A percentile compares a stretch with the other conserved stretches of the same genome.
These are phyloP conservation scores for Solanum rostratum DNA, from an alignment of 257 asterid genomes.

Conservation along the genomic window DNA sequence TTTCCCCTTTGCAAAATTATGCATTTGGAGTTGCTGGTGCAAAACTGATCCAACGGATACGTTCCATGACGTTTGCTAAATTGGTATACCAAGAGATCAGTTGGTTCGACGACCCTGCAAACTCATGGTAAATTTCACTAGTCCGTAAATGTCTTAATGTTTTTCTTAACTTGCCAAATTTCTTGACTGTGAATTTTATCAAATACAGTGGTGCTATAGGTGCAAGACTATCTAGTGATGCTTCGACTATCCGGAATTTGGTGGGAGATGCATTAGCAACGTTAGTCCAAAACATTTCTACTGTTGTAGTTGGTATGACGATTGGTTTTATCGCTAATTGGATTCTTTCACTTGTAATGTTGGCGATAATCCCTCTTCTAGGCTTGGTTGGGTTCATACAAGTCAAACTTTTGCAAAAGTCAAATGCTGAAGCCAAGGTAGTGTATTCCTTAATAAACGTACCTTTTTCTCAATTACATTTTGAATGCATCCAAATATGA, in stretches of 20 bases:
- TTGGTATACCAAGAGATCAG: constrained; percentile 31
- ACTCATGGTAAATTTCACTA: constrained; percentile 11
- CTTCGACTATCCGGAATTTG: constrained; percentile 36
- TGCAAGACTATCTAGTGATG: constrained; percentile 47
- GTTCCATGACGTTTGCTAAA: constrained; percentile 20
- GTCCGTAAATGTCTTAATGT: neutral
- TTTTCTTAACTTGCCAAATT: neutral
- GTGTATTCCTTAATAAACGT: neutral
- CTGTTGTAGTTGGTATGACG: constrained; percentile 34
- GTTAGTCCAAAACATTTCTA: constrained; percentile 42
- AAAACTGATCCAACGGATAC: constrained; percentile 23
- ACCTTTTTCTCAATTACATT: neutral
- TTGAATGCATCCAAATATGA: too few species aligned
- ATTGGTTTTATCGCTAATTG: constrained; percentile 51
- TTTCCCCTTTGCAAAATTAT: constrained; percentile 24
- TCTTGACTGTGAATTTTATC: neutral
- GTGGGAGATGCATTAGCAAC: constrained; percentile 54
- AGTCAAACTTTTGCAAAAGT: constrained; percentile 35
- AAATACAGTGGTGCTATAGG: constrained; percentile 42
- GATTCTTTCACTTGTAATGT: constrained; percentile 28
- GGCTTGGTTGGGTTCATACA: constrained; percentile 58
- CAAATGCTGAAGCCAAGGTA: constrained; percentile 54
- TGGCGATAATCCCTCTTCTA: constrained; percentile 42
- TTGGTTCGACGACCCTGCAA: constrained; percentile 39
- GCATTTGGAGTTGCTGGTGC: constrained; percentile 38